These are phyloP conservation scores for Spergularia bocconei DNA, from an alignment of 148 eudicot genomes.

Conservation along the genomic window DNA sequence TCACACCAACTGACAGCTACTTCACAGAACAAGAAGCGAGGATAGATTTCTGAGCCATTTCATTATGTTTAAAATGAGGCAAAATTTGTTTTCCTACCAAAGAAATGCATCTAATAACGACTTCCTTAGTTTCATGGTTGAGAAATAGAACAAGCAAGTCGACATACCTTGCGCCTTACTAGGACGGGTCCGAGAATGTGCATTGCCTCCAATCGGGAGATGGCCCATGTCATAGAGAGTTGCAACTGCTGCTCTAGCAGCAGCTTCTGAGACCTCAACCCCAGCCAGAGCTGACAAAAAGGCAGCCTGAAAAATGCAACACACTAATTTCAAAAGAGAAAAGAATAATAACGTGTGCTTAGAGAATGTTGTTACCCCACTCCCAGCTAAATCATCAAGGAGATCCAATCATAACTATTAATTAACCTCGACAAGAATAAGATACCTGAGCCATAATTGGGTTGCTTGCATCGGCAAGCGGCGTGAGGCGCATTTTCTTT, in stretches of 20 bases:
- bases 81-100: neutral
- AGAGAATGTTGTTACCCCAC: neutral
- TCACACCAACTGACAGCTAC: no score
- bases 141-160: neutral
- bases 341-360: neutral
- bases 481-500: slow-evolving; percentile 69
- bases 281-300: slow-evolving; percentile 93
- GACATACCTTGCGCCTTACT: slow-evolving; percentile 52
- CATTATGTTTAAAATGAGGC: neutral
- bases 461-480: slow-evolving; percentile 93
- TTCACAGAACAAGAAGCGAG: no score
- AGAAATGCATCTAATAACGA: neutral
- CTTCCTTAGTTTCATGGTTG: no score
- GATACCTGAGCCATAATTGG: slow-evolving; percentile 97
- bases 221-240: slow-evolving; percentile 45
- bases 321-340: neutral
- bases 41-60: neutral
- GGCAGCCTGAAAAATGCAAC: slow-evolving; percentile 62
- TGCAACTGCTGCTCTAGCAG: slow-evolving; percentile 77
- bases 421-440: neutral
- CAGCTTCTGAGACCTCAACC: slow-evolving; percentile 76
- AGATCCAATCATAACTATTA: neutral
- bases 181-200: slow-evolving; percentile 25
- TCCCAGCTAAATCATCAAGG: slow-evolving; percentile 1
- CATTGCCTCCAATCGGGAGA: slow-evolving; percentile 32